A percentile compares a stretch with the other conserved stretches of the same genome.
Evolutionary conservation across 148 eudicot genomes (phyloP).

Genomic region (Spergularia bocconei): DNA sequence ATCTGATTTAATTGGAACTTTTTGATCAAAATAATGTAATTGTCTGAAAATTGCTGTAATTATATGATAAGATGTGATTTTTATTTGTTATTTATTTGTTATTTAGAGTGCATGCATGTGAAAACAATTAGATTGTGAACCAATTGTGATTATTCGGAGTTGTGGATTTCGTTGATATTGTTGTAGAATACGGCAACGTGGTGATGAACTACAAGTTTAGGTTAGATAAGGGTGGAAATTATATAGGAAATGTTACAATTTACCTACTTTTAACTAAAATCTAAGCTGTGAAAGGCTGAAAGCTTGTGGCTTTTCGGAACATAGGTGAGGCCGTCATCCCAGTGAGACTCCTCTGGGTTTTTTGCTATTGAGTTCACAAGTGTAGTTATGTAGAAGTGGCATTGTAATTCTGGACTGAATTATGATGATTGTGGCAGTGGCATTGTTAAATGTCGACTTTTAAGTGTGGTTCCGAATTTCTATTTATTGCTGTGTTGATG

Average conservation of each 20-base stretch:
- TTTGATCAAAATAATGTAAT: not conserved
- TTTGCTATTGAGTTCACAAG: not conserved
- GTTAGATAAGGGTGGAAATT: no score
- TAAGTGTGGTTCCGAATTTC: not conserved
- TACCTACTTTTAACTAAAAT: no score
- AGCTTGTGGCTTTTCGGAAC: no score
- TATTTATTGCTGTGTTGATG: not conserved
- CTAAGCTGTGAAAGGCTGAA: no score
- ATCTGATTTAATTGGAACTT: not conserved
- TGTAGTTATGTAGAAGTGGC: not conserved
- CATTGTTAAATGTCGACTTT: not conserved
- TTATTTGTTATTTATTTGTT: not conserved
- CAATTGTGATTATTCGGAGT: not conserved
- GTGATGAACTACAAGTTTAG: not conserved
- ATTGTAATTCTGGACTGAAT: not conserved
- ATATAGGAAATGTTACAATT: no score
- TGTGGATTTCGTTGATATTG: not conserved
- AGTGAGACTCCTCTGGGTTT: no score
- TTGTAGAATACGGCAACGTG: not conserved
- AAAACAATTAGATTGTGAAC: not conserved
- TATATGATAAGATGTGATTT: no score
- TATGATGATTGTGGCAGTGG: not conserved
- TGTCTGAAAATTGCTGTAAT: not conserved
- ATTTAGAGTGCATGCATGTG: conserved; percentile 4
- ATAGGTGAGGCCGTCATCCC: no score